These are phyloP conservation scores for Paracorniculantispora psalliotae DNA, from an alignment of 2,329 filamentous ascomycete genomes.

Conservation along the genomic window DNA sequence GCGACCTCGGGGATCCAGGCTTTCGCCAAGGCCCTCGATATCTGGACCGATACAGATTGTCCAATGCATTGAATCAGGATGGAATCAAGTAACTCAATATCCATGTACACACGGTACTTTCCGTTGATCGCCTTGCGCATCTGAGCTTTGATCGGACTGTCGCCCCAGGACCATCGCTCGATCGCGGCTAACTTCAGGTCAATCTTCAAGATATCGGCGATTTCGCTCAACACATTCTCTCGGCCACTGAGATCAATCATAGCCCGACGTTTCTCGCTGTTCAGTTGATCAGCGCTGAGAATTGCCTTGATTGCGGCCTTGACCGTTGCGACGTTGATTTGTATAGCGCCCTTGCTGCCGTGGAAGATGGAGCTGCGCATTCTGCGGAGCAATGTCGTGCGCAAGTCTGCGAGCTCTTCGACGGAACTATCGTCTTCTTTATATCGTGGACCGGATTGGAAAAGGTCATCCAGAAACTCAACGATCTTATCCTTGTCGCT, in stretches of 20 bases:
- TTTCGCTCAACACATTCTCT: slow-evolving; percentile 31
- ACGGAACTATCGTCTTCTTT: neutral
- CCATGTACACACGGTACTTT: slow-evolving; percentile 52
- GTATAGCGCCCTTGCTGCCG: neutral
- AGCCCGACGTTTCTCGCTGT: slow-evolving; percentile 12
- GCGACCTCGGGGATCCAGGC: neutral
- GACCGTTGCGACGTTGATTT: neutral
- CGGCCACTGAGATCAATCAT: slow-evolving; percentile 10
- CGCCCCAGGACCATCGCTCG: slow-evolving; percentile 35
- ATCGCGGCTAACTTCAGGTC: slow-evolving; percentile 29
- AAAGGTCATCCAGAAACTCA: slow-evolving; percentile 47
- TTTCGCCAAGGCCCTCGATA: neutral
- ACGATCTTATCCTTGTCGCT: slow-evolving; percentile 42
- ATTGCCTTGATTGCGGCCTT: slow-evolving; percentile 9
- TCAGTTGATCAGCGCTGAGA: slow-evolving; percentile 10
- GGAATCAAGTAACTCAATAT: slow-evolving; percentile 43
- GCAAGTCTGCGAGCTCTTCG: slow-evolving; percentile 3
- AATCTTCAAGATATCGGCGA: slow-evolving; percentile 42
- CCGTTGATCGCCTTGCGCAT: slow-evolving; percentile 37
- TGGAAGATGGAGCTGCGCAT: neutral
- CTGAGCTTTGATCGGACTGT: slow-evolving; percentile 30
- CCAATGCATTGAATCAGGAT: slow-evolving; percentile 39
- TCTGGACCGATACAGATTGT: slow-evolving; percentile 16
- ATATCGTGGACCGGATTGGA: slow-evolving; percentile 24
- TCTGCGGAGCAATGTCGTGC: neutral